phyloP scores from a whole-genome alignment of 805 yeast species.

The Zygoascus flipseniorum region DNA sequence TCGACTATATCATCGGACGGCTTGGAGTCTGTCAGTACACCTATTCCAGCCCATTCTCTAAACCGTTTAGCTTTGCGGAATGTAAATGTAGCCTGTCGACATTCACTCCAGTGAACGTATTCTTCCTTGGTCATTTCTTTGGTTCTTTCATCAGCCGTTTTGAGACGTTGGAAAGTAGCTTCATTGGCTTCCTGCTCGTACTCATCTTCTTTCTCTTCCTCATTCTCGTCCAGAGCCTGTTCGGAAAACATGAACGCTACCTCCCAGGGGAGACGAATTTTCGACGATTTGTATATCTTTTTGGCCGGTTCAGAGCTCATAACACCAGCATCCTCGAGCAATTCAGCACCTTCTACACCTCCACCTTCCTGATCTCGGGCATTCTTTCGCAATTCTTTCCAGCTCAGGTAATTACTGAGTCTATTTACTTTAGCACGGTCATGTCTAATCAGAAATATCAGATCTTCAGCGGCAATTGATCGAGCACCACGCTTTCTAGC shows the following conservation, averaged over 20 bases:
- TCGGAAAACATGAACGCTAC: constrained; percentile 87
- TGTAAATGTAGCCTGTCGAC: constrained; percentile 95
- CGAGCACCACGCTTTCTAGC: constrained; percentile 76
- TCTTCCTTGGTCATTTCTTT: constrained; percentile 92
- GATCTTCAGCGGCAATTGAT: constrained; percentile 84
- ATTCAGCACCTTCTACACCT: constrained; percentile 45
- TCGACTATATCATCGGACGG: constrained; percentile 97
- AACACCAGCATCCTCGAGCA: constrained; percentile 40
- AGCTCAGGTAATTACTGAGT: constrained; percentile 79
- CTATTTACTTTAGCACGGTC: constrained; percentile 92
- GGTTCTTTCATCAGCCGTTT: constrained; percentile 91
- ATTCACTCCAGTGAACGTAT: constrained; percentile 98
- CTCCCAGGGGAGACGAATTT: constrained; percentile 91
- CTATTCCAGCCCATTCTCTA: constrained; percentile 91
- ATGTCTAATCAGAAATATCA: constrained; percentile 83
- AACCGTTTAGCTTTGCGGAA: constrained; percentile 90
- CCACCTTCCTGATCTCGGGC: constrained; percentile 62
- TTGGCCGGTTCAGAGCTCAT: constrained; percentile 30
- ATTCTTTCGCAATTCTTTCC: constrained; percentile 93
- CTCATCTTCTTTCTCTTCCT: constrained; percentile 64
- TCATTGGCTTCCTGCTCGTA: constrained; percentile 84
- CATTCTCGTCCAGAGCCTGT: constrained; percentile 69
- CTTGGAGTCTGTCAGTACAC: constrained; percentile 74
- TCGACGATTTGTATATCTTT: constrained; percentile 57
- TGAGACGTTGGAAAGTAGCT: constrained; percentile 80